Evolutionary conservation across 192 early-diverging fungal genomes (phyloP).

Genomic region (Dimargaris cristalligena): DNA sequence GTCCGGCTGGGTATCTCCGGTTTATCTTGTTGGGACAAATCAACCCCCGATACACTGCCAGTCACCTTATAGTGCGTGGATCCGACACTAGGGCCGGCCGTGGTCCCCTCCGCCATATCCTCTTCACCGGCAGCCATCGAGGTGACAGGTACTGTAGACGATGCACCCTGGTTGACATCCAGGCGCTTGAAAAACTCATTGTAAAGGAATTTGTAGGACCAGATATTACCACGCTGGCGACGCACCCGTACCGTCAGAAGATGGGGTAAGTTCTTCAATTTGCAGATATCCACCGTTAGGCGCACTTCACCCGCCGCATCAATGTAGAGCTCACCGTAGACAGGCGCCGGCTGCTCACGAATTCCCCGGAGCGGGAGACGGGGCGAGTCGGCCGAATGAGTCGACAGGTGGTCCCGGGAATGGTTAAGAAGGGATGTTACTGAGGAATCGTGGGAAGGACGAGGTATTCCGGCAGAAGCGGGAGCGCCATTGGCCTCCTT

Average conservation of each 20-base stretch:
- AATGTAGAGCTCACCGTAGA: constrained; percentile 34
- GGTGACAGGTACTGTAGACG: not conserved
- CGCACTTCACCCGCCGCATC: constrained; percentile 68
- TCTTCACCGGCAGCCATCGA: not conserved
- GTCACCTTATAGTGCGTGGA: not conserved
- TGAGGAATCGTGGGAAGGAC: not conserved
- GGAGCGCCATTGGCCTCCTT: too few species aligned
- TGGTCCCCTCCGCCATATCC: not conserved
- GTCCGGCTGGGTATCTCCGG: not conserved
- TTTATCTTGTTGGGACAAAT: not conserved
- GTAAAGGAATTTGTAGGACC: constrained; percentile 66
- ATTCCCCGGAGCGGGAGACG: not conserved
- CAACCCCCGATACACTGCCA: not conserved
- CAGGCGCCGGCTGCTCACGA: constrained; percentile 9
- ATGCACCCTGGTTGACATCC: constrained; percentile 9
- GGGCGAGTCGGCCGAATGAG: not conserved
- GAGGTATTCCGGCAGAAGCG: too few species aligned
- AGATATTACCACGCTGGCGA: constrained; percentile 53
- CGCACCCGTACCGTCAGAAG: constrained; percentile 58
- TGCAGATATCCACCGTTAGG: constrained; percentile 76
- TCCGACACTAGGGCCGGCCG: not conserved
- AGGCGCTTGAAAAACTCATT: constrained; percentile 25
- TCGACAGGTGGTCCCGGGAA: not conserved
- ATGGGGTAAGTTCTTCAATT: constrained; percentile 73
- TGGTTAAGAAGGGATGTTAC: not conserved